Conservation (phyloP, 1,139 yeast species). For the Pneumocystis murina region DNA sequence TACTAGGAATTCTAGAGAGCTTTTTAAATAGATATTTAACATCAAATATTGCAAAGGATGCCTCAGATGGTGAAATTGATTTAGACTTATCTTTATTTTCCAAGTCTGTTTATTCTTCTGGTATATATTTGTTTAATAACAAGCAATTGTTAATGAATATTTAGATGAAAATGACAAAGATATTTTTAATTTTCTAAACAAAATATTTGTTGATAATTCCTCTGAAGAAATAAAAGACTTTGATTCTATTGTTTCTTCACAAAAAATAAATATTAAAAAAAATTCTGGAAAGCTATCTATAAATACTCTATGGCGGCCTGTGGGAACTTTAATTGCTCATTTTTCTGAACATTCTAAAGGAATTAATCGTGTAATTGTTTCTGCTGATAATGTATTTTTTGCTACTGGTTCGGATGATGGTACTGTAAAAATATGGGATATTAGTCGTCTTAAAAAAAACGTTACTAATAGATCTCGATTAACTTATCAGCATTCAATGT, state of each 20-base stretch:
- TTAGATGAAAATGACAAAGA: slow-evolving; percentile 45
- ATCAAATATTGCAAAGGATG: not conserved
- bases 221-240: slow-evolving; percentile 54
- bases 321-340: slow-evolving; percentile 45
- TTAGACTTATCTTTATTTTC: not conserved
- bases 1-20: not conserved
- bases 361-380: slow-evolving; percentile 40
- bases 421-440: slow-evolving; percentile 62
- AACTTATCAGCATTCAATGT: slow-evolving; percentile 19
- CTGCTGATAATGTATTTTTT: slow-evolving; percentile 51
- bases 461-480: slow-evolving; percentile 44
- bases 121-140: not conserved
- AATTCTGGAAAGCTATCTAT: slow-evolving; percentile 4
- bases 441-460: slow-evolving; percentile 46
- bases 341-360: slow-evolving; percentile 39
- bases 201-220: slow-evolving; percentile 41
- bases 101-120: not conserved
- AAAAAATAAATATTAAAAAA: slow-evolving; percentile 9
- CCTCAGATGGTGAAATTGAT: not conserved
- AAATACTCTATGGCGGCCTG: slow-evolving; percentile 22
- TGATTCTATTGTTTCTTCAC: slow-evolving; percentile 29
- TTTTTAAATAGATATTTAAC: not conserved
- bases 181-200: slow-evolving; percentile 41
- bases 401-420: slow-evolving; percentile 86
- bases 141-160: not conserved